Percentiles rank a stretch among this genome's conserved stretches.
phyloP scores from a whole-genome alignment of 768 basidiomycete species.

The Boletus reticulatus region DNA sequence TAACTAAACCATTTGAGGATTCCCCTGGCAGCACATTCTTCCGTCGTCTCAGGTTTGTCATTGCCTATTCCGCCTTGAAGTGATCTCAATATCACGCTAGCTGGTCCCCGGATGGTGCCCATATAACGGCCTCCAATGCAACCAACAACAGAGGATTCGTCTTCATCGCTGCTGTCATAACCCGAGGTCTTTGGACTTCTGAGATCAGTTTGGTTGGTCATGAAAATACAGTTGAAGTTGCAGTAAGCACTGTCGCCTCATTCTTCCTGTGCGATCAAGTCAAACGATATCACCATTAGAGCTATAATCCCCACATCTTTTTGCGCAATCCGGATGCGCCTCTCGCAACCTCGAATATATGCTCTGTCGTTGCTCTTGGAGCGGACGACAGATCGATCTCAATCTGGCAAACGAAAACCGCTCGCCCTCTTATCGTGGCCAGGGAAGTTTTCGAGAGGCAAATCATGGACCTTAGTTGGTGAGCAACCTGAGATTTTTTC shows the following conservation, averaged over 20 bases:
- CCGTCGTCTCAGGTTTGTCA: constrained; percentile 72
- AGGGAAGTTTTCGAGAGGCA: constrained; percentile 93
- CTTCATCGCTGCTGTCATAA: constrained; percentile 95
- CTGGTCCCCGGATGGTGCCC: constrained; percentile 99
- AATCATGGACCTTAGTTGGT: constrained; percentile 97
- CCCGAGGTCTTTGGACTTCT: constrained; percentile 83
- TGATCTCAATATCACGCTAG: constrained; percentile 37
- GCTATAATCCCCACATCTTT: constrained; percentile 95
- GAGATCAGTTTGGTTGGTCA: constrained; percentile 96
- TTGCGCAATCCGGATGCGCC: constrained; percentile 67
- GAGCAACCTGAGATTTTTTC: constrained; percentile 22
- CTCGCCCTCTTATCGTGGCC: constrained; percentile 87
- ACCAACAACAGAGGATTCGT: constrained; percentile 96
- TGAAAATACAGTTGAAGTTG: constrained; percentile 95
- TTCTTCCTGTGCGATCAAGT: background rate
- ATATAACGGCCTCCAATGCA: constrained; percentile 96
- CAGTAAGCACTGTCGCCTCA: constrained; percentile 48
- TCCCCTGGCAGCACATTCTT: constrained; percentile 96
- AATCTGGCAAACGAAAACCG: constrained; percentile 93
- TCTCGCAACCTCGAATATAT: constrained; percentile 78
- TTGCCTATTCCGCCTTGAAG: background rate
- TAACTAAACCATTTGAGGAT: constrained; percentile 88
- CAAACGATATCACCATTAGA: constrained; percentile 5
- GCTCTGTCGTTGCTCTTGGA: constrained; percentile 90
- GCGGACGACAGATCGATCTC: constrained; percentile 93